phyloP scores from a whole-genome alignment of 257 asterid genomes.

The Scutellaria baicalensis region DNA sequence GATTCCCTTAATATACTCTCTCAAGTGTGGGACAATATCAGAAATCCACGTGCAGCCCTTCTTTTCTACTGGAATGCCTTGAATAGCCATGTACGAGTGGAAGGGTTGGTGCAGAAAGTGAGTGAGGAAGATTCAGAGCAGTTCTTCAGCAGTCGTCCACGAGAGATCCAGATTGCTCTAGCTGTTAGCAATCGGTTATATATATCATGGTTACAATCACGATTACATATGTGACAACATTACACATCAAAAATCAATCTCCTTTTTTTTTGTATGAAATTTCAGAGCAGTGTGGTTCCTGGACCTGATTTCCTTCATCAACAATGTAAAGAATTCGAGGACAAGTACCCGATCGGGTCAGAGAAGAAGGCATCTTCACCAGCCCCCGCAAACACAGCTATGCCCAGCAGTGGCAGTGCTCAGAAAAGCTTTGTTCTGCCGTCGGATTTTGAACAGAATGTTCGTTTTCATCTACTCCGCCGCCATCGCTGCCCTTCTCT shows the following conservation, averaged over 20 bases:
- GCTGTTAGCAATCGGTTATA: conserved; percentile 48
- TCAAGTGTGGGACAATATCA: conserved; percentile 15
- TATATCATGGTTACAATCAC: background rate
- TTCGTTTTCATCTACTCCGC: conserved; percentile 41
- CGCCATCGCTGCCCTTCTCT: conserved; percentile 46
- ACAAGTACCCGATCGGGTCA: conserved; percentile 25
- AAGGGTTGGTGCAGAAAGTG: conserved; percentile 52
- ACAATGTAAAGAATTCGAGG: conserved; percentile 28
- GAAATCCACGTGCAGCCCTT: conserved; percentile 55
- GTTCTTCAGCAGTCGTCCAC: conserved; percentile 47
- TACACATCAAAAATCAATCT: background rate
- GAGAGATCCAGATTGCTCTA: conserved; percentile 54
- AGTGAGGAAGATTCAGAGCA: conserved; percentile 52
- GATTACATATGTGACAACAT: background rate
- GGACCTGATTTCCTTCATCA: conserved; percentile 19
- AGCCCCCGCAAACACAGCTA: conserved; percentile 39
- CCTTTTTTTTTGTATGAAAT: background rate
- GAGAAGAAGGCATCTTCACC: too few relatives aligned
- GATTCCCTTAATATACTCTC: too few relatives aligned
- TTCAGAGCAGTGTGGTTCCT: conserved; percentile 25
- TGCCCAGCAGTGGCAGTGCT: too few relatives aligned
- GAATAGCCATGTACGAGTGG: conserved; percentile 64
- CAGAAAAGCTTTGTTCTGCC: too few relatives aligned
- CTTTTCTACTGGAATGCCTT: conserved; percentile 56
- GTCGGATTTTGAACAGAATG: conserved; percentile 42